Percentiles rank a stretch among this genome's conserved stretches.
Conservation (phyloP, 345 rosid species). For the Arabis hirsuta region DNA sequence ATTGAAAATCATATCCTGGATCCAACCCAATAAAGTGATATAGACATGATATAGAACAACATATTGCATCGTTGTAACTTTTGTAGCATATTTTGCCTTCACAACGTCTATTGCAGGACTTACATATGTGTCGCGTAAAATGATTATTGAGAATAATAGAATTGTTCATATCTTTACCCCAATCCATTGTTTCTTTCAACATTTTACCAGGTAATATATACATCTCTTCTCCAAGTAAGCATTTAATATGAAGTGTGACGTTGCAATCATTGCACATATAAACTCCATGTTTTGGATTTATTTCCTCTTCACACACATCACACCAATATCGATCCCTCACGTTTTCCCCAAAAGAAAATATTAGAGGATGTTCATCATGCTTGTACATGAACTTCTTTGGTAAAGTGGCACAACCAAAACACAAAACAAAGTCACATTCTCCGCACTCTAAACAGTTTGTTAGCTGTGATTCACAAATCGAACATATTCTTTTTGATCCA, state of each 20-base stretch:
- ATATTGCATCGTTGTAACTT: too few species aligned
- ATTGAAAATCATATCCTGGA: too few species aligned
- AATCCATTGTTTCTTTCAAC: neutral
- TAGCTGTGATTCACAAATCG: too few species aligned
- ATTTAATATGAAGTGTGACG: neutral
- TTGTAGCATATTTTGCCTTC: too few species aligned
- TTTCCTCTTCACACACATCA: conserved; percentile 1
- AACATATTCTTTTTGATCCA: too few species aligned
- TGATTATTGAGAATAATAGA: too few species aligned
- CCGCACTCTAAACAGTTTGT: neutral
- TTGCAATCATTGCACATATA: conserved; percentile 2
- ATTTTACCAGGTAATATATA: neutral
- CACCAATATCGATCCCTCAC: neutral
- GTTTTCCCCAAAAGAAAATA: neutral
- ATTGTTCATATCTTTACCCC: too few species aligned
- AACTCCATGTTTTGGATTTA: neutral
- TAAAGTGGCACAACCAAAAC: neutral
- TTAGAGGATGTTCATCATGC: neutral
- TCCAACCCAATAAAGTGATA: too few species aligned
- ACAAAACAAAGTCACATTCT: neutral
- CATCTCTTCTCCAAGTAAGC: neutral
- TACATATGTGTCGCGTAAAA: too few species aligned
- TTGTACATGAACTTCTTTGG: neutral
- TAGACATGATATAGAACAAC: too few species aligned
- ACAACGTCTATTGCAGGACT: too few species aligned